Conservation (phyloP, 768 basidiomycete genomes). For the Phaffia australis region DNA sequence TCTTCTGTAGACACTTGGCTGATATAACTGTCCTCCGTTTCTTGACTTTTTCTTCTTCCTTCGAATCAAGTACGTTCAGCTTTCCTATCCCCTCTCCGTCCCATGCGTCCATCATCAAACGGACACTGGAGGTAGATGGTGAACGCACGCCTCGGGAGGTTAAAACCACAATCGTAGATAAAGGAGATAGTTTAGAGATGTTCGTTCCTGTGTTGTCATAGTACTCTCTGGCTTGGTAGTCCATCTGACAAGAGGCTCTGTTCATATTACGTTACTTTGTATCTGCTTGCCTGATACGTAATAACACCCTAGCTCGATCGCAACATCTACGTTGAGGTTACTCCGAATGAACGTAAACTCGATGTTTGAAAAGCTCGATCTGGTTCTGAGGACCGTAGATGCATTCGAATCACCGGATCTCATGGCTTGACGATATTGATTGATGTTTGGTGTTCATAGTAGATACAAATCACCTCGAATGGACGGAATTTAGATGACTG, state of each 20-base stretch:
- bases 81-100: constrained; percentile 14
- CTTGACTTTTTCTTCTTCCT: no score
- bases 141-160: constrained; percentile 16
- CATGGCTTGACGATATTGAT: no score
- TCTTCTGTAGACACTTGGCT: no score
- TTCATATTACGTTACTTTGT: not conserved
- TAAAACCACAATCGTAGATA: not conserved
- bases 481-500: no score
- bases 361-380: constrained; percentile 24
- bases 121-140: constrained; percentile 19
- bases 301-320: not conserved
- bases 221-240: not conserved
- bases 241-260: no score
- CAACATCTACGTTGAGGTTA: constrained; percentile 21
- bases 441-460: no score
- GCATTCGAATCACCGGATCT: constrained; percentile 1
- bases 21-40: no score
- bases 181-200: not conserved
- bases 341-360: constrained; percentile 26
- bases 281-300: not conserved
- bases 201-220: not conserved
- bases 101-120: constrained; percentile 16
- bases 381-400: constrained; percentile 20
- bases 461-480: no score
- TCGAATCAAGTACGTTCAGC: constrained; percentile 7